Evolutionary conservation across 805 yeast species (phyloP).

Genomic region (Candida jianshihensis): DNA sequence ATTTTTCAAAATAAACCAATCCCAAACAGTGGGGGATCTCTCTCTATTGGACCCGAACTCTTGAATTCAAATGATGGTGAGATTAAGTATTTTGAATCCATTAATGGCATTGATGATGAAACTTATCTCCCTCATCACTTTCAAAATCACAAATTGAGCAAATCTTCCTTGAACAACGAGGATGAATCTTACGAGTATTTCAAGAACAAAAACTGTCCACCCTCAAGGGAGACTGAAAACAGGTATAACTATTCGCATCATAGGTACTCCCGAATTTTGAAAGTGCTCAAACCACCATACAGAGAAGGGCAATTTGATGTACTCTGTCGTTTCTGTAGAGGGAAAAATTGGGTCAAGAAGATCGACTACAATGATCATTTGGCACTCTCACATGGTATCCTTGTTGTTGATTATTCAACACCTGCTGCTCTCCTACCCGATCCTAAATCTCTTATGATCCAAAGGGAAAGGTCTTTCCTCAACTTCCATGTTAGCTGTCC

Average conservation of each 20-base stretch:
- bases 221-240: constrained; percentile 5
- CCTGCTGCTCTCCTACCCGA: constrained; percentile 8
- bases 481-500: constrained; percentile 14
- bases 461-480: constrained; percentile 3
- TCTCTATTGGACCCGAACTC: constrained; percentile 1
- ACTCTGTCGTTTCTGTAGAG: constrained; percentile 22
- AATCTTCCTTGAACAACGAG: constrained; percentile 1
- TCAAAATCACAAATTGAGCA: constrained; percentile 15
- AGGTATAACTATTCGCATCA: constrained; percentile 2
- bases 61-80: constrained; percentile 5
- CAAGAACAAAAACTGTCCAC: constrained; percentile 14
- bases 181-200: constrained; percentile 5
- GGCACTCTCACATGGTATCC: constrained; percentile 21
- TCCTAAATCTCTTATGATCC: constrained; percentile 14
- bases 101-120: constrained; percentile 7
- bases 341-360: constrained; percentile 18
- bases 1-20: neutral
- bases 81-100: constrained; percentile 10
- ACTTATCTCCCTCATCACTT: constrained; percentile 17
- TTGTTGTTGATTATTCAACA: constrained; percentile 1
- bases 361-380: constrained; percentile 11
- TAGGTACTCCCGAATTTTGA: constrained; percentile 9
- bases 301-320: constrained; percentile 5
- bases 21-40: neutral
- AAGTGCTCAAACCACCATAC: neutral